Base-by-base conservation (phyloP, 2,329 filamentous ascomycete genomes). In the Fusarium subglutinans region DNA sequence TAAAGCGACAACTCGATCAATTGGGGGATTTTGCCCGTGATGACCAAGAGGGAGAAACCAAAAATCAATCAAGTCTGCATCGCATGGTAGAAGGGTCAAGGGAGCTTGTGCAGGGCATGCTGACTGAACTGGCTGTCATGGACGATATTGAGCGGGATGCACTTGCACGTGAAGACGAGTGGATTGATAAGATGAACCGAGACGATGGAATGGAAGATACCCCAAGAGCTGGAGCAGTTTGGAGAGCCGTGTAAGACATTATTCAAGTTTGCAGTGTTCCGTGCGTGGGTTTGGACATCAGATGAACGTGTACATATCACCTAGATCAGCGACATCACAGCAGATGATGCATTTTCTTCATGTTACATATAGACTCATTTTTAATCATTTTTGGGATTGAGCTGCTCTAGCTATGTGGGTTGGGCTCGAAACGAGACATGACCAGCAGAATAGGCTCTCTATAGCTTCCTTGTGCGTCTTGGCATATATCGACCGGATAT, bases 61-160 rank as follows among this genome's bases (percentile, higher is more conserved):
- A 57, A 18, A 71, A 79, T 64, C 35, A 78, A 44, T 63, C 80
- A 22, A 88, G 85, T 66, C 77, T 92, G 62, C 82, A 77, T 28
- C 80, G 82, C 35, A 85, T 90, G 73, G 78, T 92, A 44, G 80
- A 79, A 12, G 85, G 83, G 6, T 89, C 86, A 63, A 80, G 83
- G 28, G 77, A 76, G 22, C 80, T 93, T 50, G 85, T 92, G 18
- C 78, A 82, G 54, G 88, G 86, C 41, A 92, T 92, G 90, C 80
- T 91, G 50, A 83, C 83, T n/a, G 91, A 93, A 82, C 81, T 93
- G 70, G 80, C 80, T n/a, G 69, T 87, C 67, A 93, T 93, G 91
- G 85, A 85, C 63, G 85, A 87, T 76, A 88, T 93, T 63, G 90
- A 92, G 81, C 82, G 82, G 53, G 89, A 90, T 74, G 87, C 89